phyloP scores from a whole-genome alignment of 2,329 filamentous ascomycete species.

The Amphichorda felina region DNA sequence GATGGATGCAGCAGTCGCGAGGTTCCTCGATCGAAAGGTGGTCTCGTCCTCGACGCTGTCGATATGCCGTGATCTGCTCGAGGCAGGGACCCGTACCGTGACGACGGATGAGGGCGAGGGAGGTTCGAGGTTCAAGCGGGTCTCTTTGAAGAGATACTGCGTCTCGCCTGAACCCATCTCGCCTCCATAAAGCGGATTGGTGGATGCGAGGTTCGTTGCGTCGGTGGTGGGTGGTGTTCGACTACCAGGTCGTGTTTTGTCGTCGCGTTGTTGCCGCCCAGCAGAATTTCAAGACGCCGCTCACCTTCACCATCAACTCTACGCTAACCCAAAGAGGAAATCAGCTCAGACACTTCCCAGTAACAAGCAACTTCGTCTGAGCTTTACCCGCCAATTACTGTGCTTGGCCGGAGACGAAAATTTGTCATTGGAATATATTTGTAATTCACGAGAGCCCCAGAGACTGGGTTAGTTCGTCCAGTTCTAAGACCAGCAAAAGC shows the following conservation, averaged over 20 bases:
- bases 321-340: conserved; percentile 24
- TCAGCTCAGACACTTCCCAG: conserved; percentile 13
- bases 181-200: conserved; percentile 39
- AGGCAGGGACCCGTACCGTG: conserved; percentile 45
- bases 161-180: conserved; percentile 54
- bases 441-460: too few relatives aligned
- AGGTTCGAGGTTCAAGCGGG: conserved; percentile 70
- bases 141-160: conserved; percentile 72
- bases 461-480: too few relatives aligned
- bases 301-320: background rate
- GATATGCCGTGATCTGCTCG: conserved; percentile 8
- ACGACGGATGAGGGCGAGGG: conserved; percentile 57
- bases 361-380: too few relatives aligned
- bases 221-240: background rate
- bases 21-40: conserved; percentile 57
- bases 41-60: conserved; percentile 53
- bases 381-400: too few relatives aligned
- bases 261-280: conserved; percentile 14
- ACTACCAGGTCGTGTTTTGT: conserved; percentile 2
- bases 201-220: background rate
- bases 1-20: conserved; percentile 70
- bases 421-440: background rate
- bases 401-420: too few relatives aligned
- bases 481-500: background rate
- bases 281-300: conserved; percentile 16